Evolutionary conservation across 495 filamentous ascomycete genomes (phyloP).

Genomic region (Aspergillus cristatus): DNA sequence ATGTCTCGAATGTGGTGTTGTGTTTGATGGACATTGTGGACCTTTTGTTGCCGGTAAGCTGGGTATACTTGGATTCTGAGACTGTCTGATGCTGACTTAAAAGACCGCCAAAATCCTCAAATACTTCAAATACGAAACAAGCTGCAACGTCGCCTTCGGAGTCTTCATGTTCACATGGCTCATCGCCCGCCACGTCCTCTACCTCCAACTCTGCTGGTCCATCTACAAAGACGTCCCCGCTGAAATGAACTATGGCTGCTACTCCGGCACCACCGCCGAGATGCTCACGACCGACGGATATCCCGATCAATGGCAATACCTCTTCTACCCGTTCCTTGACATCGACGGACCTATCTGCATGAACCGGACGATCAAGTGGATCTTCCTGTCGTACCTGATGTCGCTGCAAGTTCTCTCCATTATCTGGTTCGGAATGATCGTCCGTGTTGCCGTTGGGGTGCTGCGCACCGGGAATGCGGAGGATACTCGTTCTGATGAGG

Average conservation of each 20-base stretch:
- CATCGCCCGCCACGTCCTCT: constrained; percentile 71
- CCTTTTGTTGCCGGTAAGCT: constrained; percentile 71
- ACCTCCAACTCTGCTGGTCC: constrained; percentile 67
- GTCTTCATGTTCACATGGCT: constrained; percentile 85
- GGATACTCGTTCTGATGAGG: constrained; percentile 82
- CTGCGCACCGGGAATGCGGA: constrained; percentile 71
- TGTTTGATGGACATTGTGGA: constrained; percentile 93
- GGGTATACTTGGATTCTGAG: no score
- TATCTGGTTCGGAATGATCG: constrained; percentile 85
- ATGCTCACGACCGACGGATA: constrained; percentile 47
- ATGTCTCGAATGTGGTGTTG: constrained; percentile 82
- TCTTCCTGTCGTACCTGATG: constrained; percentile 67
- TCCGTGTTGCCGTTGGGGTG: constrained; percentile 67
- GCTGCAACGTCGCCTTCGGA: constrained; percentile 79
- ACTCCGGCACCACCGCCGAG: constrained; percentile 45
- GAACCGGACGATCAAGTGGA: constrained; percentile 57
- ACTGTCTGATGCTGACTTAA: constrained; percentile 9
- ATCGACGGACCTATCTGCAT: constrained; percentile 67
- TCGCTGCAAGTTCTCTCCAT: constrained; percentile 72
- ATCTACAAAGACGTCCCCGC: constrained; percentile 61
- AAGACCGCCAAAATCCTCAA: constrained; percentile 93
- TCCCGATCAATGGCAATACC: constrained; percentile 47
- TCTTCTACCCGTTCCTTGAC: constrained; percentile 60
- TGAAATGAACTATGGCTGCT: constrained; percentile 62
- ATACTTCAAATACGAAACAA: constrained; percentile 63